Evolutionary conservation across 805 yeast genomes (phyloP), one percentile per base, ranked within the genome.

Genomic region (Yarrowia keelungensis): DNA sequence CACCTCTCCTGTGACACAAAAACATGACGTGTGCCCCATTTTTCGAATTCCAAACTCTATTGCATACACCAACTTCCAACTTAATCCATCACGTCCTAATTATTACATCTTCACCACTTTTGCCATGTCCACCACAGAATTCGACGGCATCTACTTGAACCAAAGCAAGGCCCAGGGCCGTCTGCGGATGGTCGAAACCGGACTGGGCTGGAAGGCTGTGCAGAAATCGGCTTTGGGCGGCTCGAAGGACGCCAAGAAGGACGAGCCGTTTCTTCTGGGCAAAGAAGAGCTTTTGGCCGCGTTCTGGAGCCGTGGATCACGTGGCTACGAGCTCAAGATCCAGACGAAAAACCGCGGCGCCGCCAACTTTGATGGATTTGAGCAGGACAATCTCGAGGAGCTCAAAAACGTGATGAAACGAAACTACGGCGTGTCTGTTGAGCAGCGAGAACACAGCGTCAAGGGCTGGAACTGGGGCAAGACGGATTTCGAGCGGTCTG

Each of bases 391-490:
- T 76, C 89, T 91, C 75, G 86, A 87, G 70, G 83, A 89, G 70
- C 81, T 95, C 75, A 94, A 93, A 78, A 89, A 86, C 75, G 97
- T 93, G 72, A 82, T 95, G 73, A 92, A 90, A 75, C 83, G 92
- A 73, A 85, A 89, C 75, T 91, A 92, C 78, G 83, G 82, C 69
- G 81, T 91, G 51, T 85, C 85, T 69, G 83, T 95, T 69, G 98
- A 95, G 74, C 89, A 85, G 71, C 87, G 84, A 74, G 98, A 94
- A 74, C 99, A 95, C 79, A 90, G 97, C 5, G 81, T 95, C 72
- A 86, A 97, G 80, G 99, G 99, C 41, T 95, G 99, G 99, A 95
- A 95, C 79, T 95, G 99, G 99, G 99, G 99, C 68, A 87, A 89
- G 72, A 84, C 94, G 15, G 97, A 93, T 77, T 86, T 95, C 76